phyloP scores from a whole-genome alignment of 2,329 filamentous ascomycete genomes.

The Amauroascus verrucosus region DNA sequence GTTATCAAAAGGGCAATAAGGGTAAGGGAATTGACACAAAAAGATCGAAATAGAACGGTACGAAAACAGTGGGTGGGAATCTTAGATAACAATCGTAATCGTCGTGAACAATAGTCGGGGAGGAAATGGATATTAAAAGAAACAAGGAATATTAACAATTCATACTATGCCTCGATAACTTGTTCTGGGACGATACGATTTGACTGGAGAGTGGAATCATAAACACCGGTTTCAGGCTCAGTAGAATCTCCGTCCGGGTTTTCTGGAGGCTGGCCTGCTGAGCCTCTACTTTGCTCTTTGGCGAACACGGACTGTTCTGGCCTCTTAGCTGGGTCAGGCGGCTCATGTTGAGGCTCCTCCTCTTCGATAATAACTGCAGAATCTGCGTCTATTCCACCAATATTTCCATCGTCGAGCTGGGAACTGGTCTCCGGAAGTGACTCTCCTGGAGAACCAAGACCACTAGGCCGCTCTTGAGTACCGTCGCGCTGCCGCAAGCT shows the following conservation, averaged over 20 bases:
- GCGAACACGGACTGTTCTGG: background rate
- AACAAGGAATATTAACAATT: background rate
- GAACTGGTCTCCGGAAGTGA: conserved; percentile 1
- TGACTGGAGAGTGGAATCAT: background rate
- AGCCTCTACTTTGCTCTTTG: background rate
- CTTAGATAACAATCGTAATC: background rate
- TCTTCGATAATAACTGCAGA: conserved; percentile 4
- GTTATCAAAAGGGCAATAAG: background rate
- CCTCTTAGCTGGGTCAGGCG: background rate
- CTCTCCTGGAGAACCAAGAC: background rate
- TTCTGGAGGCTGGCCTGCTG: background rate
- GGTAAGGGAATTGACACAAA: background rate
- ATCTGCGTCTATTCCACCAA: background rate
- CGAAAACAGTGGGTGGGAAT: background rate
- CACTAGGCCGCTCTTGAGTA: background rate
- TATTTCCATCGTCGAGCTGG: background rate
- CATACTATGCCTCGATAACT: background rate
- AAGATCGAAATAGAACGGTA: background rate
- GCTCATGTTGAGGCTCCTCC: background rate
- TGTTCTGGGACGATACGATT: background rate
- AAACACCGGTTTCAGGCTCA: background rate
- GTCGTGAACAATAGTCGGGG: background rate
- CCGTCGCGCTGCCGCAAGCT: conserved; percentile 5
- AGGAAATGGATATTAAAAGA: background rate
- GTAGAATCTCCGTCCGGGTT: background rate